A percentile compares a stretch with the other conserved stretches of the same genome.
Evolutionary conservation across 2,329 filamentous ascomycete species (phyloP).

Genomic region (Aspergillus sp.): DNA sequence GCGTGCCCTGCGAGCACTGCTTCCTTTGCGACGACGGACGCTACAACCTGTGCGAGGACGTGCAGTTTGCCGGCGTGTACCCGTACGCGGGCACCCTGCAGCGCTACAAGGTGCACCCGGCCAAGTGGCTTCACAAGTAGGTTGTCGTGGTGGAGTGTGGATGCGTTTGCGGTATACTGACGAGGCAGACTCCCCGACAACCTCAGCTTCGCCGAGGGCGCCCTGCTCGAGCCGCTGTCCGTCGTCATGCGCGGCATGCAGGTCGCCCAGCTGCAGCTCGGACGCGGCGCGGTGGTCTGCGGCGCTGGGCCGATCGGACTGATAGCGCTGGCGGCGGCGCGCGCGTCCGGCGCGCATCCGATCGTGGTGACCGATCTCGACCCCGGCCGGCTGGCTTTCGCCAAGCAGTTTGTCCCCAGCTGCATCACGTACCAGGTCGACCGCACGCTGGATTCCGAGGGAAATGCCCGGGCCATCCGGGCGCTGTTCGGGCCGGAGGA

Average conservation of each 20-base stretch:
- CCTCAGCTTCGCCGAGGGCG: conserved; percentile 58
- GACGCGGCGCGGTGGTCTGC: conserved; percentile 57
- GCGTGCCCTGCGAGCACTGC: conserved; percentile 62
- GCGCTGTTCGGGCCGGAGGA: conserved; percentile 55
- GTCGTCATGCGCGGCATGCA: conserved; percentile 63
- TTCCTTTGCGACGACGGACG: conserved; percentile 60
- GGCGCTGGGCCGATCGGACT: conserved; percentile 66
- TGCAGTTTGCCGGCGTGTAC: conserved; percentile 62
- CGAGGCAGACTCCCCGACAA: conserved; percentile 49
- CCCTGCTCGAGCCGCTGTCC: conserved; percentile 63
- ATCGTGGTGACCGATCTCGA: conserved; percentile 65
- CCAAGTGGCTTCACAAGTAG: conserved; percentile 55
- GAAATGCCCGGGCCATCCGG: conserved; percentile 54
- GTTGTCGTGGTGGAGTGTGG: background rate
- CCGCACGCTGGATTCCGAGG: conserved; percentile 43
- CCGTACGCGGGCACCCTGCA: conserved; percentile 62
- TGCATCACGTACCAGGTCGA: conserved; percentile 57
- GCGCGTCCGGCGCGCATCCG: conserved; percentile 63
- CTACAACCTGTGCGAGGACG: conserved; percentile 64
- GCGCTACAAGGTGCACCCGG: conserved; percentile 61
- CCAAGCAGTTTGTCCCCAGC: conserved; percentile 56
- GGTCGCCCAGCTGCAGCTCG: conserved; percentile 53
- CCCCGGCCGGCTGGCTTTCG: conserved; percentile 55
- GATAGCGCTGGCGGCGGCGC: conserved; percentile 56
- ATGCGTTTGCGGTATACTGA: too few species aligned